Conservation (phyloP, 768 basidiomycete genomes). For the Boletus pseudo-olivaceus region DNA sequence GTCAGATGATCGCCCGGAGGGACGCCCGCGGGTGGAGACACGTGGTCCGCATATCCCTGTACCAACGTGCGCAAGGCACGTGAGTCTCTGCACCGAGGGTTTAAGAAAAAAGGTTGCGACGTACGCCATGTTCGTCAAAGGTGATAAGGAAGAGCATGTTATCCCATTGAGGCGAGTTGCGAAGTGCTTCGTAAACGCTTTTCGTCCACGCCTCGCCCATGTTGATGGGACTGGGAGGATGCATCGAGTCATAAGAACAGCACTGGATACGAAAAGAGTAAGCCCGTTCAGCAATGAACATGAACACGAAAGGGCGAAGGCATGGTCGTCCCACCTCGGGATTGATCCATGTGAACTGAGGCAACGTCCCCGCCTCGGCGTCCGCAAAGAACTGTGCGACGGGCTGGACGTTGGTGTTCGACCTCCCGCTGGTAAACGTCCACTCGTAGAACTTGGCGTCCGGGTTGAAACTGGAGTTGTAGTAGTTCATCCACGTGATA, state of each 20-base stretch:
- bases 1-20: conserved; percentile 23
- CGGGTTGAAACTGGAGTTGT: conserved; percentile 27
- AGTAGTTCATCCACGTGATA: conserved; percentile 24
- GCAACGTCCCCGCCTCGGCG: conserved; percentile 21
- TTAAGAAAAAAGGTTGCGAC: not conserved
- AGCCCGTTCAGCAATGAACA: not conserved
- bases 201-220: conserved; percentile 26
- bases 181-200: conserved; percentile 22
- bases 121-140: conserved; percentile 27
- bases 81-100: not conserved
- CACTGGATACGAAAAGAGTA: conserved; percentile 7
- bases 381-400: conserved; percentile 19
- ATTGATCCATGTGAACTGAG: conserved; percentile 27
- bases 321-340: conserved; percentile 18
- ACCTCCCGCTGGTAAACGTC: conserved; percentile 17
- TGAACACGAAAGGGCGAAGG: not conserved
- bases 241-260: conserved; percentile 25
- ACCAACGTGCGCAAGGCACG: not conserved
- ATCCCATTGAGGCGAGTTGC: conserved; percentile 24
- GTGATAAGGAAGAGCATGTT: conserved; percentile 19
- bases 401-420: conserved; percentile 13
- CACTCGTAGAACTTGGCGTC: conserved; percentile 23
- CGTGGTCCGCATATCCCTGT: conserved; percentile 26
- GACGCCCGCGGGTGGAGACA: conserved; percentile 19
- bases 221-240: conserved; percentile 25